These are phyloP conservation scores for Diplodia scrobiculata DNA, from an alignment of 2,329 filamentous ascomycete genomes.

Conservation along the genomic window DNA sequence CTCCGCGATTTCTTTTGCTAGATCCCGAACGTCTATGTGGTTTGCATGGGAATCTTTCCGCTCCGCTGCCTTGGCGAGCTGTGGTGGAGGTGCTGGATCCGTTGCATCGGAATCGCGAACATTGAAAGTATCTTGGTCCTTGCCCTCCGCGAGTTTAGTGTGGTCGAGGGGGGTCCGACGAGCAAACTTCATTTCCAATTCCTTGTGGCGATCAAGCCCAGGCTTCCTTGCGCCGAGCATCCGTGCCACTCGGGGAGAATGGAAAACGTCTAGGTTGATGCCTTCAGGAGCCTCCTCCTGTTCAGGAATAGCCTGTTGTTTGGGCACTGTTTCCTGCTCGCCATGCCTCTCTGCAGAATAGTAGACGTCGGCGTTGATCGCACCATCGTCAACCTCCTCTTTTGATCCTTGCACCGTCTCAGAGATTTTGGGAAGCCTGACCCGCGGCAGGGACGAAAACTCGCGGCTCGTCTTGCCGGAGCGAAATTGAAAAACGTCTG, in stretches of 20 bases:
- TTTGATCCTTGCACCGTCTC: slow-evolving; percentile 51
- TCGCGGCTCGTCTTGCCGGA: slow-evolving; percentile 52
- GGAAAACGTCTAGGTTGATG: slow-evolving; percentile 63
- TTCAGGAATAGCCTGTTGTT: slow-evolving; percentile 37
- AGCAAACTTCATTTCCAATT: slow-evolving; percentile 41
- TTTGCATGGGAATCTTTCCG: slow-evolving; percentile 16
- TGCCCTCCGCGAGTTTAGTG: slow-evolving; percentile 42
- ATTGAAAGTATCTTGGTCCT: slow-evolving; percentile 45
- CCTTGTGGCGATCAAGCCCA: slow-evolving; percentile 27
- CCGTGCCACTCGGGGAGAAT: slow-evolving; percentile 60
- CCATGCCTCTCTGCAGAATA: slow-evolving; percentile 43
- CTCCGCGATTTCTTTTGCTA: slow-evolving; percentile 53
- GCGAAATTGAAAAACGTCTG: slow-evolving; percentile 60
- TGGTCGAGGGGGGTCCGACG: slow-evolving; percentile 44
- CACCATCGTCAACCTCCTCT: slow-evolving; percentile 46
- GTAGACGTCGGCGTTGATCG: slow-evolving; percentile 60
- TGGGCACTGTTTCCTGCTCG: slow-evolving; percentile 37
- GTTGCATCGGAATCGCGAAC: slow-evolving; percentile 32
- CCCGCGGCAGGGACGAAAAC: slow-evolving; percentile 56
- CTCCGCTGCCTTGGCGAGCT: slow-evolving; percentile 29
- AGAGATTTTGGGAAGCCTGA: slow-evolving; percentile 58
- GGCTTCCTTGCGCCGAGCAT: slow-evolving; percentile 51
- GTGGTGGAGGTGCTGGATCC: slow-evolving; percentile 2
- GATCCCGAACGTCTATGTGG: slow-evolving; percentile 48
- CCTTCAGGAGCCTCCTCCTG: slow-evolving; percentile 58